These are phyloP conservation scores for Lophiotrema nucula DNA, from an alignment of 495 filamentous ascomycete genomes.

Conservation along the genomic window DNA sequence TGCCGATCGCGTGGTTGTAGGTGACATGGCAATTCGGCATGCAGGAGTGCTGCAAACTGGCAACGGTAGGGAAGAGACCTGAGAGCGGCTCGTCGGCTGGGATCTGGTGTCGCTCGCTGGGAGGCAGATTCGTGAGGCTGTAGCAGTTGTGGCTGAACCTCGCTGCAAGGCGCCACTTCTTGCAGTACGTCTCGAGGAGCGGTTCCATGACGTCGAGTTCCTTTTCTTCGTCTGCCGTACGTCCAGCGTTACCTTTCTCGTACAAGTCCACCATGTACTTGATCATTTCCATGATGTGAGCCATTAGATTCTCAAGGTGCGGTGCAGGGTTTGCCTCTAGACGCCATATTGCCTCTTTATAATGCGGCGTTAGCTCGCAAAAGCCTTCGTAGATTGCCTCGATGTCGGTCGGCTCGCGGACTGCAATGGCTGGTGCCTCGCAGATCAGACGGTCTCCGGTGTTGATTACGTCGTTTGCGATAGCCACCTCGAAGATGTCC, in stretches of 20 bases:
- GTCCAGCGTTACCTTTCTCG: not conserved
- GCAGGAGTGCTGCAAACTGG: not conserved
- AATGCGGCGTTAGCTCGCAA: too few species aligned
- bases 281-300: not conserved
- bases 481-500: too few species aligned
- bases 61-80: not conserved
- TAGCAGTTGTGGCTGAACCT: not conserved
- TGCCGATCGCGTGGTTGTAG: not conserved
- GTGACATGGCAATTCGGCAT: not conserved
- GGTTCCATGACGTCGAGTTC: not conserved
- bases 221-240: too few species aligned
- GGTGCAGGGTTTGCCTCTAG: not conserved
- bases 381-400: too few species aligned
- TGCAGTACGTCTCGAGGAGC: not conserved
- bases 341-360: not conserved
- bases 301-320: not conserved
- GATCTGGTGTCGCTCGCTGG: not conserved
- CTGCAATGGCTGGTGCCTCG: too few species aligned
- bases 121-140: not conserved
- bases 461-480: too few species aligned
- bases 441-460: too few species aligned
- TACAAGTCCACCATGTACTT: not conserved
- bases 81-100: not conserved
- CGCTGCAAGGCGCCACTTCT: not conserved
- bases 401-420: too few species aligned